Percentiles rank a stretch among this genome's conserved stretches.
Conservation (phyloP, 352 stramenopile species). For the Peronospora belbahrii region DNA sequence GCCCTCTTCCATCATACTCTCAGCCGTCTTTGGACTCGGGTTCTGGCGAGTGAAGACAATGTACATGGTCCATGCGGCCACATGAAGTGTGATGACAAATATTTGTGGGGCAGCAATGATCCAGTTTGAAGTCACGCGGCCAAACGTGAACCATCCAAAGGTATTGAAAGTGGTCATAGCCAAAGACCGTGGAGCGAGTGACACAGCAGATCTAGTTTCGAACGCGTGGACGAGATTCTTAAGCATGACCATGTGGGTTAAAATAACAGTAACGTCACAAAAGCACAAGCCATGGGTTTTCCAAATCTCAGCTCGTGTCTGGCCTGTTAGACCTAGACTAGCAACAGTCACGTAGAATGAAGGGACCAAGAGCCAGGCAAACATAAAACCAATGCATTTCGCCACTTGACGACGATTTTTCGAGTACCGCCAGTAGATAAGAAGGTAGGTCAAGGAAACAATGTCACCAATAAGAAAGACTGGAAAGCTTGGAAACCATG, state of each 20-base stretch:
- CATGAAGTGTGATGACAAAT: conserved; percentile 32
- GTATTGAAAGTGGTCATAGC: conserved; percentile 43
- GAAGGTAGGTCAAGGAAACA: conserved; percentile 21
- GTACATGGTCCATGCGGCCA: conserved; percentile 28
- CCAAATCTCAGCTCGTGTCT: conserved; percentile 21
- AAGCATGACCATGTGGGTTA: conserved; percentile 37
- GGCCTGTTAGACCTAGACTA: conserved; percentile 17
- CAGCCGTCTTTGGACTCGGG: neutral
- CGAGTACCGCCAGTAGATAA: conserved; percentile 25
- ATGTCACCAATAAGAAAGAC: conserved; percentile 33
- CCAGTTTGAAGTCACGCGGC: conserved; percentile 37
- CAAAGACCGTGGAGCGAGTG: conserved; percentile 32
- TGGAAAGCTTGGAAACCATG: conserved; percentile 32
- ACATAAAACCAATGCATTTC: conserved; percentile 9
- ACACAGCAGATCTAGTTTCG: conserved; percentile 27
- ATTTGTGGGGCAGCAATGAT: conserved; percentile 44
- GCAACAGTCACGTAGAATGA: conserved; percentile 25
- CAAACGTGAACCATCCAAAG: conserved; percentile 42
- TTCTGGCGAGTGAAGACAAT: conserved; percentile 18
- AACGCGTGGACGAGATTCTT: conserved; percentile 32
- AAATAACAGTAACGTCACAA: conserved; percentile 23
- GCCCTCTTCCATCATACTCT: conserved; percentile 8
- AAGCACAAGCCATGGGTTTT: conserved; percentile 29
- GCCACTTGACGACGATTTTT: conserved; percentile 11
- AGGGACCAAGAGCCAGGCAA: conserved; percentile 13